Conservation (phyloP, 1,139 yeast genomes). For the Debaryomyces subglobosus region DNA sequence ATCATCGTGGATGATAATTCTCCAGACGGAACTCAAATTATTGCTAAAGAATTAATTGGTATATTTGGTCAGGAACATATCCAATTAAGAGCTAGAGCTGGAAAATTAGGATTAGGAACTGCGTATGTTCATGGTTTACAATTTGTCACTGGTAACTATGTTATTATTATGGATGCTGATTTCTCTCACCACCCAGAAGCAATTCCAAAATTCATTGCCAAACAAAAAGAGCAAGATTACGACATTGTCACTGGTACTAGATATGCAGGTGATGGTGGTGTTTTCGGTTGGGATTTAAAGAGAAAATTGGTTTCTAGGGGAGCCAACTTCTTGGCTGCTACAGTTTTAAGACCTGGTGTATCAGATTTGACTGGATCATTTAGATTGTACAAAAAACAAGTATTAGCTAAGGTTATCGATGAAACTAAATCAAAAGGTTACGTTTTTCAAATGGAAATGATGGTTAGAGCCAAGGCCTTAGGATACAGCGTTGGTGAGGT, state of each 20-base stretch:
- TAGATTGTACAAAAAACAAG: conserved; percentile 75
- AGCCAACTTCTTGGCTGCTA: conserved; percentile 77
- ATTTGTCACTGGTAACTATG: conserved; percentile 73
- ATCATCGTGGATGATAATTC: conserved; percentile 80
- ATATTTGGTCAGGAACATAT: conserved; percentile 68
- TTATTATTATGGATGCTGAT: conserved; percentile 85
- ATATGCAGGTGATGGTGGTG: conserved; percentile 83
- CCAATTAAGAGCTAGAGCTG: conserved; percentile 72
- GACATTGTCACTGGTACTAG: conserved; percentile 89
- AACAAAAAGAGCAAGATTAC: conserved; percentile 64
- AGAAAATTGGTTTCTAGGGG: conserved; percentile 80
- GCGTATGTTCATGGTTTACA: conserved; percentile 82
- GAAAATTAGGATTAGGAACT: conserved; percentile 80
- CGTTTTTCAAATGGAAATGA: conserved; percentile 90
- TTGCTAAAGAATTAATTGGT: conserved; percentile 65
- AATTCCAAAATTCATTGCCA: conserved; percentile 72
- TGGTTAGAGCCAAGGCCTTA: conserved; percentile 76
- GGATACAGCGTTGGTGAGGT: conserved; percentile 78
- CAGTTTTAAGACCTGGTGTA: conserved; percentile 71
- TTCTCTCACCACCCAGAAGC: conserved; percentile 84
- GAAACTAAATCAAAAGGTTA: conserved; percentile 79
- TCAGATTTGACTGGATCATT: conserved; percentile 81
- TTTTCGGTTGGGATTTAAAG: conserved; percentile 84
- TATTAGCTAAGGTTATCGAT: conserved; percentile 64
- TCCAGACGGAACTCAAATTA: conserved; percentile 81